Evolutionary conservation across 2,329 filamentous ascomycete species (phyloP).

Genomic region (Mycogone perniciosa): DNA sequence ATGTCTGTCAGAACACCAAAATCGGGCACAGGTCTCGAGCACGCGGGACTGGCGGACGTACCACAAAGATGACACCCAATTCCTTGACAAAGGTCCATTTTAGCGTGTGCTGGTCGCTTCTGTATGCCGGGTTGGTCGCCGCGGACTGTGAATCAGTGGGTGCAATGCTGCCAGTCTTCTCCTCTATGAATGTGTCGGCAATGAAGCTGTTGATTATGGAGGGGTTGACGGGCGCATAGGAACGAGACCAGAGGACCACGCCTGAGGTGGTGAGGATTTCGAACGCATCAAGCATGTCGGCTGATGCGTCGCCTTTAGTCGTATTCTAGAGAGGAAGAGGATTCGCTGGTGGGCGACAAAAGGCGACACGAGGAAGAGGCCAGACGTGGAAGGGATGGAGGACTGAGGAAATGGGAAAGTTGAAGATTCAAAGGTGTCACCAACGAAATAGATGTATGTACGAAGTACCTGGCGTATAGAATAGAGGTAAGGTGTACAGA

Average conservation of each 20-base stretch:
- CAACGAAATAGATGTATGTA: neutral
- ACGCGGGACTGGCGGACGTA: slow-evolving; percentile 30
- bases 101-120: slow-evolving; percentile 86
- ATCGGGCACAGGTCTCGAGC: slow-evolving; percentile 1
- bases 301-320: neutral
- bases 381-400: neutral
- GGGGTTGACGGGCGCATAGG: slow-evolving; percentile 71
- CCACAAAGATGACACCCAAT: slow-evolving; percentile 89
- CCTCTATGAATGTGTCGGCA: slow-evolving; percentile 94
- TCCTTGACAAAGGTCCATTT: slow-evolving; percentile 94
- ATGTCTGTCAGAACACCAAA: slow-evolving; percentile 16
- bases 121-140: slow-evolving; percentile 66
- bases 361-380: neutral
- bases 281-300: slow-evolving; percentile 84
- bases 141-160: slow-evolving; percentile 55
- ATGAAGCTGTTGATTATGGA: slow-evolving; percentile 92
- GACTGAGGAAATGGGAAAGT: neutral
- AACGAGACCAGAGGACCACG: slow-evolving; percentile 92
- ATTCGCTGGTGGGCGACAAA: neutral
- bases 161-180: slow-evolving; percentile 61
- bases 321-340: neutral
- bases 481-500: no score
- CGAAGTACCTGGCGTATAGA: no score
- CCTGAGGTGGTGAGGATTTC: slow-evolving; percentile 94
- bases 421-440: neutral